phyloP scores from a whole-genome alignment of 176 grass and related monocot species.

The Aegilops sharonensis region DNA sequence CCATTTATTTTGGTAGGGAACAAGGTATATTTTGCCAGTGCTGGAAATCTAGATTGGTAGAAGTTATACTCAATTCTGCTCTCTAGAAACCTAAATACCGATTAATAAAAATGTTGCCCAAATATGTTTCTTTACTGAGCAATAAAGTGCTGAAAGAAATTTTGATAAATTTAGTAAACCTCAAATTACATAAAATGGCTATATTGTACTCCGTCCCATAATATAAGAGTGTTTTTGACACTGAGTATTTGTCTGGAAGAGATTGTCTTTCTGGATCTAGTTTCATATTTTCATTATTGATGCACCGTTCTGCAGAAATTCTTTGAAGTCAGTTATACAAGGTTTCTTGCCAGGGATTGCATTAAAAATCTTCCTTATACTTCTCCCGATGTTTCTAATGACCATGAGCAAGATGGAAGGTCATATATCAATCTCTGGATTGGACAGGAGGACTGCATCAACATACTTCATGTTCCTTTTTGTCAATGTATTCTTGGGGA shows the following conservation, averaged over 20 bases:
- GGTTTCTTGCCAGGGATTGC: constrained; percentile 91
- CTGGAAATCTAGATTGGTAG: not conserved
- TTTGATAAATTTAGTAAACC: not conserved
- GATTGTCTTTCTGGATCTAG: constrained; percentile 9
- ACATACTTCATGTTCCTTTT: constrained; percentile 91
- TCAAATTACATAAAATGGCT: not conserved
- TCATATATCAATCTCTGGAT: constrained; percentile 61
- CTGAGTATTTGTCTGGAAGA: not conserved
- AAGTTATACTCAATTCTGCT: constrained; percentile 4
- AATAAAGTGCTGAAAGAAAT: constrained; percentile 1
- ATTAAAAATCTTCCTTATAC: constrained; percentile 83
- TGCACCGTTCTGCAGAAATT: constrained; percentile 68
- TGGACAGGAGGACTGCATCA: constrained; percentile 75
- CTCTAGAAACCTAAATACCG: not conserved
- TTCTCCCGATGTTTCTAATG: constrained; percentile 92
- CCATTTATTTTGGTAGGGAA: not conserved
- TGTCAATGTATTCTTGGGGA: constrained; percentile 90
- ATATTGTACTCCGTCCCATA: not conserved
- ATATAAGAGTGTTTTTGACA: too few relatives aligned
- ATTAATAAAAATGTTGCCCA: not conserved
- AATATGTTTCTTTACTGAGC: not conserved
- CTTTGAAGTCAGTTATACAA: constrained; percentile 75
- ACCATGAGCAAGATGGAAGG: constrained; percentile 96
- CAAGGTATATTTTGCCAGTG: not conserved
- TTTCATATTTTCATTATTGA: not conserved